Base-by-base conservation (phyloP, 225 moss, liverwort and hornwort genomes). In the Physcomitrellopsis africana region DNA sequence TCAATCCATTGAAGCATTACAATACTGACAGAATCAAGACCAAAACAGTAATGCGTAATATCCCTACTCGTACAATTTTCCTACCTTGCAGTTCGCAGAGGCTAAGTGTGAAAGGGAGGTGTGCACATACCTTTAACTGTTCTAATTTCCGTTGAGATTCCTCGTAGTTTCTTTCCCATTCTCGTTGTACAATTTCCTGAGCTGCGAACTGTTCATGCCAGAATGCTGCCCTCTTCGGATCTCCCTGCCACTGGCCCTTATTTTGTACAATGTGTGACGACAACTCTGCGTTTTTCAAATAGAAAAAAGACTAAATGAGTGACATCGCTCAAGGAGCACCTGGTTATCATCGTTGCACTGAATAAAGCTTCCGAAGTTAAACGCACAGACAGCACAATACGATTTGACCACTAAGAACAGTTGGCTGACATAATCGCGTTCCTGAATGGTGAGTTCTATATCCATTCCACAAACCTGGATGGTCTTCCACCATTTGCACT, bases 161-260 rank as follows among this genome's bases (percentile, higher is more conserved):
- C 3, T 51, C 56, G 65, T 82, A 72, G 47, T 78, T 87, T 56
- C 62, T 80, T 72, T 87, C 87, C 87, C 82, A 80, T 66, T 87
- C 84, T 66, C 68, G 74, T 80, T 85, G 84, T 60, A 77, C 82
- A 77, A 11, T 80, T 60, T 86, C 82, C 80, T 86, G 82, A 71
- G 80, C 77, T 74, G 76, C 82, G n/a, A 80, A 78, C 60, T 80
- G 73, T n/a, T 87, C 75, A 18, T 67, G 77, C 68, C 75, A 15
- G 49, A 69, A 56, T 23, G 51, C 55, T 46, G 51, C 26, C 69
- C 60, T 72, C 19, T 72, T 75, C 41, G 57, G 56, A 60, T 74
- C 79, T 43, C 51, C 52, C 49, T 75, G 74, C 60, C 44, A 54
- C 61, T 67, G 70, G 23, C 76, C 66, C 49, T 76, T 79, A 14